Base-by-base conservation (phyloP, 768 basidiomycete species). In the Boletus pseudo-olivaceus region DNA sequence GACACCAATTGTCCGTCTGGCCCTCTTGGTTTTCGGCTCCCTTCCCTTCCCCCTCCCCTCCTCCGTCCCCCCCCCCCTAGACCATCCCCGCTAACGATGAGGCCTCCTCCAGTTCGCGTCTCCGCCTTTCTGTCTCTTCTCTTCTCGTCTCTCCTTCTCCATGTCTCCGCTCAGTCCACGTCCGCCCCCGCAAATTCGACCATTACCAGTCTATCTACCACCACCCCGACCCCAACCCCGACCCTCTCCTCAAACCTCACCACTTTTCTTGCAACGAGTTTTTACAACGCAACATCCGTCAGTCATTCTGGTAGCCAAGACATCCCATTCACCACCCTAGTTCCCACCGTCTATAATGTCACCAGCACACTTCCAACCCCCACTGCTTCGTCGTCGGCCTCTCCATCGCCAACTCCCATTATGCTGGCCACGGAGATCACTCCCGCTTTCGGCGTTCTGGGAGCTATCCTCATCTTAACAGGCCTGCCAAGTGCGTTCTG, bases 401-500 rank as follows among this genome's bases (percentile, higher is more conserved):
- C 74, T 35, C 50, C 73, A 39, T 61, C 73, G 49, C 68, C 69
- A 60, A 59, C 58, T 55, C 71, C 72, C 61, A 73, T 64, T 56
- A 66, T 61, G 57, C 75, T 78, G 14, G 81, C 77, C 20, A 93
- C 93, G 19, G 80, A 74, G 65, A 74, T 96, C 35, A 90, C 93
- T 64, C 90, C 91, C 27, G 93, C 85, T 15, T 98, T 95, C 71
- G 93, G 85, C 47, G 90, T 94, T 30, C 79, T 94, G 15, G 95
- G 95, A 44, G 89, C 82, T 5, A 72, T 97, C 56, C 83, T 98
- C 67, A 93, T 97, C 60, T 65, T 97, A 46, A 93, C 90, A 9
- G 95, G 95, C 44, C 75, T 95, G 7, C 92, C 93, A 9, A 89
- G 90, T 49, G 89, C 90, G 4, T 92, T 93, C 61, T 86, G 90